Evolutionary conservation across 73 alveolate genomes (phyloP).

Genomic region (Uronychia setigera): DNA sequence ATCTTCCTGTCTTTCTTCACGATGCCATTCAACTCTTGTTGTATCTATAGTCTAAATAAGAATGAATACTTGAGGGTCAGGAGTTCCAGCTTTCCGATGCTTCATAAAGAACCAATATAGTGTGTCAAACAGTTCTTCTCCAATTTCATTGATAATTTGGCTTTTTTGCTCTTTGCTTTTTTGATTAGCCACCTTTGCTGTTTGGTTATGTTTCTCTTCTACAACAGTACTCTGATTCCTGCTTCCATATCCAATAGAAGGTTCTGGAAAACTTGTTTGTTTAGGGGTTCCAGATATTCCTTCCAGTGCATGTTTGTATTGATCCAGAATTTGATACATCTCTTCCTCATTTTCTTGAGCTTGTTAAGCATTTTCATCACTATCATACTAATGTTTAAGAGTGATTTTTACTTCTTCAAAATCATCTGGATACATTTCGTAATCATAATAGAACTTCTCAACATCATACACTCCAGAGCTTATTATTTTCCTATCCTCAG

Average conservation of each 20-base stretch:
- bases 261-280: neutral
- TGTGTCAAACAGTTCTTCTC: constrained; percentile 6
- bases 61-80: constrained; percentile 13
- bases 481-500: constrained; percentile 13
- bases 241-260: neutral
- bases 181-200: constrained; percentile 6
- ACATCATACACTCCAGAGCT: constrained; percentile 17
- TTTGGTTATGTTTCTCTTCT: neutral
- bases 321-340: neutral
- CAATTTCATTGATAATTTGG: constrained; percentile 6
- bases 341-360: constrained; percentile 1
- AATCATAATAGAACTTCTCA: constrained; percentile 15
- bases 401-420: constrained; percentile 19
- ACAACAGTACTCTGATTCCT: neutral
- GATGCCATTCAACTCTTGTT: constrained; percentile 5
- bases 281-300: neutral
- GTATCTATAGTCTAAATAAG: neutral
- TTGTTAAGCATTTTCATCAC: neutral
- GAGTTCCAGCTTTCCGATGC: constrained; percentile 16
- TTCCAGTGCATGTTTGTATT: neutral
- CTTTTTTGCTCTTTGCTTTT: constrained; percentile 11
- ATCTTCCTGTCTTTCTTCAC: constrained; percentile 28
- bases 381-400: neutral
- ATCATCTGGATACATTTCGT: constrained; percentile 25
- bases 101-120: constrained; percentile 5